Evolutionary conservation across 306 rosid genomes (phyloP).

Genomic region (Prunus mira): DNA sequence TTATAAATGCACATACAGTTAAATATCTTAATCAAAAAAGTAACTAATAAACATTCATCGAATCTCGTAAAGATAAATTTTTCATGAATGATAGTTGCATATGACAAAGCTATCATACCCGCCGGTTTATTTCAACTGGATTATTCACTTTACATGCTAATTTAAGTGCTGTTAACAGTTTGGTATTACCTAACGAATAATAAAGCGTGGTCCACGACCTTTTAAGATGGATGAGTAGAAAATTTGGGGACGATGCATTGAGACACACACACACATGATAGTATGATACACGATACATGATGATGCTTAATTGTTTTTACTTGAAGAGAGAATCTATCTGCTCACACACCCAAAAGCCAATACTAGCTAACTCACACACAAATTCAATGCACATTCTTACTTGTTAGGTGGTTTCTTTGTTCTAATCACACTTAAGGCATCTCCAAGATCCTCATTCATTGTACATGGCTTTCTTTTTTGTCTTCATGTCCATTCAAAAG

Average conservation of each 20-base stretch:
- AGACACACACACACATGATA: not conserved
- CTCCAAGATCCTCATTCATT: conserved; percentile 25
- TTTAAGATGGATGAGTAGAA: conserved; percentile 9
- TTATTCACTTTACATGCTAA: no score
- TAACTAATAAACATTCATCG: no score
- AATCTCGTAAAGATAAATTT: no score
- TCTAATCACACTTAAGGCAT: conserved; percentile 15
- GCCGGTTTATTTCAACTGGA: no score
- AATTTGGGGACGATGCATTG: not conserved
- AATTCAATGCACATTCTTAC: conserved; percentile 28
- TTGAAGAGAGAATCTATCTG: conserved; percentile 29
- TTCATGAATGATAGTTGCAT: no score
- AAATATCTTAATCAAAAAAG: no score
- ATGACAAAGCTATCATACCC: no score
- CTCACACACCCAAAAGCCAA: not conserved
- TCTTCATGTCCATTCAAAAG: no score
- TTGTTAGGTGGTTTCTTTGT: conserved; percentile 6
- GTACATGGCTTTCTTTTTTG: conserved; percentile 22
- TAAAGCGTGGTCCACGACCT: conserved; percentile 12
- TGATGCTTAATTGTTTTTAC: not conserved
- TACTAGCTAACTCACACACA: not conserved
- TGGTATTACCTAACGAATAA: conserved; percentile 18
- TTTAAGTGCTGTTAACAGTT: not conserved
- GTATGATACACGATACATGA: conserved; percentile 2
- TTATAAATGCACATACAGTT: no score